Percentiles rank a stretch among this genome's conserved stretches.
Conservation (phyloP, 2,329 filamentous ascomycete species). For the Fusarium graminum region DNA sequence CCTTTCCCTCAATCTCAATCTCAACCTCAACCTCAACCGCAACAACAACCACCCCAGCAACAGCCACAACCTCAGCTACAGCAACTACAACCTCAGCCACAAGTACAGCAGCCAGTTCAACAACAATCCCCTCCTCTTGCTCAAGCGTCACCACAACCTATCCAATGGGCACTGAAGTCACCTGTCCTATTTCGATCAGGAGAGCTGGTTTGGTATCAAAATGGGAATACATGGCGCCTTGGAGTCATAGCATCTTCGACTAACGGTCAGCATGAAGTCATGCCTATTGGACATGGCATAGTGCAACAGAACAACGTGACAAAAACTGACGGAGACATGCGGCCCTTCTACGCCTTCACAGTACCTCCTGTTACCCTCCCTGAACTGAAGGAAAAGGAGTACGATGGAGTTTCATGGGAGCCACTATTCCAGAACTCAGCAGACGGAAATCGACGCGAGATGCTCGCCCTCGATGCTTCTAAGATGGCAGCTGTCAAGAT, state of each 20-base stretch:
- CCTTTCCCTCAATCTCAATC: constrained; percentile 23
- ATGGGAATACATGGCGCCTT: constrained; percentile 62
- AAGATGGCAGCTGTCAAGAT: constrained; percentile 65
- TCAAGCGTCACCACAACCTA: constrained; percentile 38
- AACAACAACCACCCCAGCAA: constrained; percentile 22
- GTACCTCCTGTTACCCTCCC: constrained; percentile 59
- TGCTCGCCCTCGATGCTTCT: constrained; percentile 63
- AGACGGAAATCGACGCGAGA: constrained; percentile 57
- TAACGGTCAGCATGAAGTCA: constrained; percentile 53
- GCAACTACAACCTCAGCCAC: constrained; percentile 26
- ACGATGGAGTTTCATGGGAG: constrained; percentile 61
- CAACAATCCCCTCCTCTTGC: constrained; percentile 40
- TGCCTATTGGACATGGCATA: constrained; percentile 58
- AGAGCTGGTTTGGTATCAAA: constrained; percentile 65
- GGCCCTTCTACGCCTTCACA: constrained; percentile 66
- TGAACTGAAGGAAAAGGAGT: constrained; percentile 56
- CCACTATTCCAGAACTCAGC: constrained; percentile 52
- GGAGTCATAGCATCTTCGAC: constrained; percentile 58
- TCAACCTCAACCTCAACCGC: constrained; percentile 24
- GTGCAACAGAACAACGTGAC: constrained; percentile 56
- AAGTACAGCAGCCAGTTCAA: constrained; percentile 37
- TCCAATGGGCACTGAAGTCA: constrained; percentile 53
- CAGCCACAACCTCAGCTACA: constrained; percentile 40
- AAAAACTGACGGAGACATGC: constrained; percentile 59
- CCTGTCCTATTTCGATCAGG: constrained; percentile 61